Evolutionary conservation across 768 basidiomycete species (phyloP).

Genomic region (Tulasnella sp.): DNA sequence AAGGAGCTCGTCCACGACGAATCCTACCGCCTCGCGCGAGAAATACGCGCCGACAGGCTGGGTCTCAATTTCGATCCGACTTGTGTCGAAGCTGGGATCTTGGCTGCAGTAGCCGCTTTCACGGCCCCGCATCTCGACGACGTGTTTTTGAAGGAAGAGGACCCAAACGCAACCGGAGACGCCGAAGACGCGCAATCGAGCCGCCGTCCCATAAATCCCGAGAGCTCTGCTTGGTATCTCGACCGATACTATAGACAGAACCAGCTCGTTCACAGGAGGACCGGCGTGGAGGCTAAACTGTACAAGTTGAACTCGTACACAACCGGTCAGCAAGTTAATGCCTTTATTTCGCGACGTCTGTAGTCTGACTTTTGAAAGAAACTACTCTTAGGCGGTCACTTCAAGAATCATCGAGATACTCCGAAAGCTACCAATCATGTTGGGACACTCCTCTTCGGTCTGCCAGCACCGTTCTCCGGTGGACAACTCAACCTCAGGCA

Average conservation of each 20-base stretch:
- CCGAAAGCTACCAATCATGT: slow-evolving; percentile 36
- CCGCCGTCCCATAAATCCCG: too few species aligned
- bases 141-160: background rate
- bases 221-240: too few species aligned
- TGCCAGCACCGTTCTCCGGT: slow-evolving; percentile 37
- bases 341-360: too few species aligned
- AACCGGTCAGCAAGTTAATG: background rate
- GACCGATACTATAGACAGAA: background rate
- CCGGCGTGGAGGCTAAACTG: background rate
- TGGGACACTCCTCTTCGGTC: slow-evolving; percentile 41
- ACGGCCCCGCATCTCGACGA: background rate
- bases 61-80: background rate
- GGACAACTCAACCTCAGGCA: slow-evolving; percentile 33
- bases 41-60: background rate
- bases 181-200: too few species aligned
- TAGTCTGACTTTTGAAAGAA: too few species aligned
- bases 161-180: background rate
- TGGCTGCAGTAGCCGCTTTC: background rate
- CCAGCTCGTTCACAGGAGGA: background rate
- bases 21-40: background rate
- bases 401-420: slow-evolving; percentile 41
- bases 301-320: slow-evolving; percentile 9
- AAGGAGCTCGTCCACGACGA: background rate
- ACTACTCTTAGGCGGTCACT: slow-evolving; percentile 29
- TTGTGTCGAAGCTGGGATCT: background rate